Base-by-base conservation (phyloP, 2,329 filamentous ascomycete species). In the Aspergillus hortae region DNA sequence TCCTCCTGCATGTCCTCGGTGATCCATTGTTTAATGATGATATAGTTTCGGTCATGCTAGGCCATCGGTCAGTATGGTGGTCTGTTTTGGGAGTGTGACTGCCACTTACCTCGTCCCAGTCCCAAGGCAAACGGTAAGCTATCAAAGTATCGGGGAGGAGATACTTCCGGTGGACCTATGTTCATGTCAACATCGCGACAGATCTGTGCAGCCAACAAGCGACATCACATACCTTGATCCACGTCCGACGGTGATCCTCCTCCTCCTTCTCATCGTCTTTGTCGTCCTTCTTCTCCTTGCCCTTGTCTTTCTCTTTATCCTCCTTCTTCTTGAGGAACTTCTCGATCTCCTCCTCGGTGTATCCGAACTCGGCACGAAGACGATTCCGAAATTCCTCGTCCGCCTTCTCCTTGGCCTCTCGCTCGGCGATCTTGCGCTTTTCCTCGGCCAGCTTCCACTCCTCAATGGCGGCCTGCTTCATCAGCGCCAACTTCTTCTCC, bases 11-110 rank as follows among this genome's bases (percentile, higher is more conserved):
- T 82, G 55, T 82, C 80, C 60, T 90, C 84, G 4, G 83, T 81
- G 47, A 91, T 83, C 83, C 83, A 89, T 51, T 84, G 79, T 70
- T 87, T 88, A 72, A 91, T 87, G 53, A 92, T 70, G 50, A 91
- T 76, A 60, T 83, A 91, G 44, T 87, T 83, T 15, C 82, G 79
- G 62, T 91, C 85, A 46, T 58, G 60, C 74, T 77, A 47, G 77
- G 4, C 38, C 41, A 38, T 27, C 14, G 25, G 50, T 51, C 46
- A 44, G 51, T 40, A 27, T 50, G 36, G 10, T 48, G 44, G 23
- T 17, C 6, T 33, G 1, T 14, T 11, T 35, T 3, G 43, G 6
- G 15, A 27, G 2, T 19, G 23, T 23, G 4, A 23, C 14, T 3
- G 19, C 4, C 9, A 63, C 73, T 67, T 67, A 77, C 74, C 38